These are phyloP conservation scores for Westerdykella sp. DNA, from an alignment of 2,329 filamentous ascomycete species.

Conservation along the genomic window DNA sequence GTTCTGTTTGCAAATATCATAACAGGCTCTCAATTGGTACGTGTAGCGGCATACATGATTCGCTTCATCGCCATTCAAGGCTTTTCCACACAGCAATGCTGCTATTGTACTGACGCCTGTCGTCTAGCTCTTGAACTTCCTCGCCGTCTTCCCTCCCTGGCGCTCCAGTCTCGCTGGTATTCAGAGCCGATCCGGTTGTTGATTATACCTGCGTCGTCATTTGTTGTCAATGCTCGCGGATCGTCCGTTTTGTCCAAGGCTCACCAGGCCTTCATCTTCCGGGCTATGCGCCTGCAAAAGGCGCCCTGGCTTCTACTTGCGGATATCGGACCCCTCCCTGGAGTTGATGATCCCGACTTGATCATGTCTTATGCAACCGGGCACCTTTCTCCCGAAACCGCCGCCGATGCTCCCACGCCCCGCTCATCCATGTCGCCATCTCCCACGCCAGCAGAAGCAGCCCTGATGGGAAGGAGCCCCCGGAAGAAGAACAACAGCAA, in stretches of 20 bases:
- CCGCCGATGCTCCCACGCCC: constrained; percentile 31
- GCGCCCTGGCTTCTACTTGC: constrained; percentile 57
- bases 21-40: constrained; percentile 75
- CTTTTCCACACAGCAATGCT: too few species aligned
- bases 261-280: constrained; percentile 53
- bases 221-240: constrained; percentile 53
- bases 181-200: constrained; percentile 57
- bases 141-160: constrained; percentile 51
- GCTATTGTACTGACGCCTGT: neutral
- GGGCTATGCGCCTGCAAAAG: constrained; percentile 52
- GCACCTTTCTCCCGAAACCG: constrained; percentile 40
- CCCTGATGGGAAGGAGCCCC: constrained; percentile 34
- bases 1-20: constrained; percentile 80
- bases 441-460: constrained; percentile 66
- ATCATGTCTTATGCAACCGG: constrained; percentile 34
- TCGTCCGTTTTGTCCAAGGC: constrained; percentile 54
- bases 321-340: constrained; percentile 52
- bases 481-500: constrained; percentile 44
- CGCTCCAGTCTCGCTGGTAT: constrained; percentile 56
- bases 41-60: constrained; percentile 29
- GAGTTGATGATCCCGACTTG: constrained; percentile 38
- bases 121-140: constrained; percentile 52
- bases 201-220: constrained; percentile 47
- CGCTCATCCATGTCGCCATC: constrained; percentile 20
- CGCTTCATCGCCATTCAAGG: neutral